phyloP scores from a whole-genome alignment of 306 rosid genomes.

The Inga leiocalycina region DNA sequence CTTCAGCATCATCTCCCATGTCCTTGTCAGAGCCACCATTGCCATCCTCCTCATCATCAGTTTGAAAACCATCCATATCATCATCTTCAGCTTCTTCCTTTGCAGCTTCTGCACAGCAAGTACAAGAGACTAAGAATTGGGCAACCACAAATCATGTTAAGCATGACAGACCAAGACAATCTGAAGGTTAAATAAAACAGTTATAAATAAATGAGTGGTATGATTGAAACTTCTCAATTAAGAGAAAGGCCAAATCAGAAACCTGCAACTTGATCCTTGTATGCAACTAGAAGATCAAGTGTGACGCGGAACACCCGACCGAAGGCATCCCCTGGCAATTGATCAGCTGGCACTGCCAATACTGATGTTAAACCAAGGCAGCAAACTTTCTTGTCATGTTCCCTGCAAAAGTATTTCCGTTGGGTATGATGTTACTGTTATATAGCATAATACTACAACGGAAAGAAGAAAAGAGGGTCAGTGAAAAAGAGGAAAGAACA shows the following conservation, averaged over 20 bases:
- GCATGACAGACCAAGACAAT: neutral
- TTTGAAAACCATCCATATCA: conserved; percentile 94
- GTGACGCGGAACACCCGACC: conserved; percentile 88
- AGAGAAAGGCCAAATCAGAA: conserved; percentile 4
- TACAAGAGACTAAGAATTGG: conserved; percentile 21
- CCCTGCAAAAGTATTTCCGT: conserved; percentile 55
- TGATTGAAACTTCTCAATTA: neutral
- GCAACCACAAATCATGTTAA: conserved; percentile 8
- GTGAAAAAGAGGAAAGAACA: conserved; percentile 9
- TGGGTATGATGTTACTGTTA: neutral
- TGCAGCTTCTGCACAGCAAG: conserved; percentile 67
- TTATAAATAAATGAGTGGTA: neutral
- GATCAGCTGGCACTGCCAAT: conserved; percentile 77
- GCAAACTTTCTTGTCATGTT: conserved; percentile 92
- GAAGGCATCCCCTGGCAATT: conserved; percentile 77
- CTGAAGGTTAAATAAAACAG: neutral
- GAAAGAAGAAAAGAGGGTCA: neutral
- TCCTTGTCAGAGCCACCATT: conserved; percentile 89
- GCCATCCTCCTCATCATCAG: conserved; percentile 84
- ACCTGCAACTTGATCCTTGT: conserved; percentile 98
- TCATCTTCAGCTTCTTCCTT: conserved; percentile 90
- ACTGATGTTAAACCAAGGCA: conserved; percentile 91
- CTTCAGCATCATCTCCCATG: conserved; percentile 89
- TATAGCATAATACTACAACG: neutral
- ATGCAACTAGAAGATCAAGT: conserved; percentile 86